Percentiles rank a stretch among this genome's conserved stretches.
Evolutionary conservation across 1,139 yeast genomes (phyloP).

Genomic region (Kluyveromyces sp.): DNA sequence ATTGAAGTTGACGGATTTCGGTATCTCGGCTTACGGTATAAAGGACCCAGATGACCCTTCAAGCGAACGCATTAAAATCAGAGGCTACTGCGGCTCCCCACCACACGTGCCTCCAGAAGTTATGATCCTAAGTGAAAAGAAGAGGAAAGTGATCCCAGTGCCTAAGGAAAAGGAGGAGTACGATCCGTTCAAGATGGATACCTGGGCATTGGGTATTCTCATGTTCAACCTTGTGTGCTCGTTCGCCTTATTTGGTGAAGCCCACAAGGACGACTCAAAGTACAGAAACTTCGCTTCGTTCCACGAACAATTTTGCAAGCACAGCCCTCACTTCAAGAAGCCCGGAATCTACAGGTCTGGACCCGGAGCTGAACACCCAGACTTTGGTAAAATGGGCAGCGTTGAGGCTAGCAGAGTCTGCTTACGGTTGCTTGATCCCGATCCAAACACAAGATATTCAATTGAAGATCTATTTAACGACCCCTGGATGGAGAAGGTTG

Average conservation of each 20-base stretch:
- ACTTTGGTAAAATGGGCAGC: constrained; percentile 53
- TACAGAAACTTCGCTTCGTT: constrained; percentile 52
- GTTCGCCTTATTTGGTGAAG: constrained; percentile 52
- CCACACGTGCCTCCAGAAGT: constrained; percentile 79
- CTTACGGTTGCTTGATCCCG: constrained; percentile 69
- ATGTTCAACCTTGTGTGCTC: constrained; percentile 54
- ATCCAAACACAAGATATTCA: constrained; percentile 44
- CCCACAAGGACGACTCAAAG: constrained; percentile 43
- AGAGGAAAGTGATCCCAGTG: constrained; percentile 16
- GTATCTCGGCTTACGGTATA: constrained; percentile 62
- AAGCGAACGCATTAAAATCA: constrained; percentile 39
- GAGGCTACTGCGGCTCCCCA: constrained; percentile 61
- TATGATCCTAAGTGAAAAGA: constrained; percentile 40
- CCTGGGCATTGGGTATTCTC: constrained; percentile 64
- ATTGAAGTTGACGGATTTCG: constrained; percentile 69
- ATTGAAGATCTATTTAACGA: constrained; percentile 49
- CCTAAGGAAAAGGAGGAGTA: constrained; percentile 36
- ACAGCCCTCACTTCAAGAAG: constrained; percentile 48
- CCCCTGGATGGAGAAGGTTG: constrained; percentile 56
- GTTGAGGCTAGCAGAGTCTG: constrained; percentile 60
- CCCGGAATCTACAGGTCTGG: constrained; percentile 41
- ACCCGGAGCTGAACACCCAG: constrained; percentile 61
- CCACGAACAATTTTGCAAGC: constrained; percentile 42
- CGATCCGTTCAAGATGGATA: constrained; percentile 62
- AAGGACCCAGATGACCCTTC: constrained; percentile 45